Evolutionary conservation across 495 filamentous ascomycete species (phyloP).

Genomic region (Venustampulla echinocandica): DNA sequence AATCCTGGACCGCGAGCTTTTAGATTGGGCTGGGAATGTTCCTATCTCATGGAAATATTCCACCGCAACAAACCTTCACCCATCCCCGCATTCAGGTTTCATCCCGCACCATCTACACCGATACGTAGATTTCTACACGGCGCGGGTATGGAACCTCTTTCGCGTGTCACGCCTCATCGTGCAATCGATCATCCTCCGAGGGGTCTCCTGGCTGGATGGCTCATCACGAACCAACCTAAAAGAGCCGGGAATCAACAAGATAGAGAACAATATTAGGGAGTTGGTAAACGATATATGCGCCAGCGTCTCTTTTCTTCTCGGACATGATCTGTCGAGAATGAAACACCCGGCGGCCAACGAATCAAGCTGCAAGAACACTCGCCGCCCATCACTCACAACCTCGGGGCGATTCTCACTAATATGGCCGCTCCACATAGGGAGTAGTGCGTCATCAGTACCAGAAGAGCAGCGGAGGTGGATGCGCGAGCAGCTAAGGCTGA

Average conservation of each 20-base stretch:
- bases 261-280: background rate
- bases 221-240: background rate
- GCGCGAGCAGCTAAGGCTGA: conserved; percentile 3
- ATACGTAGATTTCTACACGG: conserved; percentile 5
- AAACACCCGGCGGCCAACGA: background rate
- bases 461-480: conserved; percentile 5
- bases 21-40: conserved; percentile 3
- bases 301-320: conserved; percentile 9
- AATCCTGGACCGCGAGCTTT: conserved; percentile 2
- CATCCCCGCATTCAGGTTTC: background rate
- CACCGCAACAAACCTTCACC: background rate
- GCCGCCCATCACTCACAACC: no score
- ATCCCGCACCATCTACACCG: conserved; percentile 2
- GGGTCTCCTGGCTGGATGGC: background rate
- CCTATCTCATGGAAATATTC: conserved; percentile 3
- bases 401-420: conserved; percentile 6
- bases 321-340: conserved; percentile 3
- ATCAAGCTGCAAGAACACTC: no score
- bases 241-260: background rate
- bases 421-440: conserved; percentile 5
- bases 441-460: conserved; percentile 1
- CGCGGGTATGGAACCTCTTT: conserved; percentile 11
- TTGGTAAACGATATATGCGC: conserved; percentile 10
- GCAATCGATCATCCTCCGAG: conserved; percentile 8
- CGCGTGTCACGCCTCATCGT: conserved; percentile 12